Base-by-base conservation (phyloP, 2,329 filamentous ascomycete genomes). In the Xylaria polymorpha region DNA sequence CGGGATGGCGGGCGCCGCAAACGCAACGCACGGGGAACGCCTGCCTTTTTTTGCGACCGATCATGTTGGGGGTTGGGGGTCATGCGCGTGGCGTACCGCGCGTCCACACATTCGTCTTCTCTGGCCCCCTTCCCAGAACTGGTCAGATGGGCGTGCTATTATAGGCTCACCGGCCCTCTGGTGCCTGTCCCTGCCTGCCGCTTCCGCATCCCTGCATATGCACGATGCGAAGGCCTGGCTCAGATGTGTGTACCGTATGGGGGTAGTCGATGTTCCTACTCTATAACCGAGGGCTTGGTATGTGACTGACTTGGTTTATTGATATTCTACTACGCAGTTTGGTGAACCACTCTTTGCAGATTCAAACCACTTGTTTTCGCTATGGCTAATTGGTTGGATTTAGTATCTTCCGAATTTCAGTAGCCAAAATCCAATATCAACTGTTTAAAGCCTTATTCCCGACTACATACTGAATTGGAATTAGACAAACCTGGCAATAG, bases 31-130 rank as follows among this genome's bases (percentile, higher is more conserved):
- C 48, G 50, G 66, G 61, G 66, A 63, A 64, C 57, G 59, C 25
- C n/a, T n/a, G n/a, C 4, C 32, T 4, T 46, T 61, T 66, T 51
- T 64, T 53, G 48, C 61, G 66, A 68, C 55, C 57, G 57, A 65
- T 68, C 61, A 60, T 57, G 61, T 61, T 68, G 57, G 66, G 65
- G n/a, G 61, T 61, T 68, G 57, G 66, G 25, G 65, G 65, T 64
- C 50, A 61, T 51, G 66, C 55, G 55, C 48, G 53, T 61, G 61
- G 66, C 56, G 61, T 56, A 64, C 66, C 66, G 56, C 66, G 56
- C 56, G 61, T 35, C 61, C 61, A 58, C 18, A 43, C 50, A 15
- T 53, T 37, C 50, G 10, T 25, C 25, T 46, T 7, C 29, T 51
- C 50, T 53, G 22, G 35, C 15, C 51, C 7, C n/a, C 10, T 29